A percentile compares a stretch with the other conserved stretches of the same genome.
phyloP scores from a whole-genome alignment of 2,329 filamentous ascomycete genomes.

The Cordyceps farinosa region DNA sequence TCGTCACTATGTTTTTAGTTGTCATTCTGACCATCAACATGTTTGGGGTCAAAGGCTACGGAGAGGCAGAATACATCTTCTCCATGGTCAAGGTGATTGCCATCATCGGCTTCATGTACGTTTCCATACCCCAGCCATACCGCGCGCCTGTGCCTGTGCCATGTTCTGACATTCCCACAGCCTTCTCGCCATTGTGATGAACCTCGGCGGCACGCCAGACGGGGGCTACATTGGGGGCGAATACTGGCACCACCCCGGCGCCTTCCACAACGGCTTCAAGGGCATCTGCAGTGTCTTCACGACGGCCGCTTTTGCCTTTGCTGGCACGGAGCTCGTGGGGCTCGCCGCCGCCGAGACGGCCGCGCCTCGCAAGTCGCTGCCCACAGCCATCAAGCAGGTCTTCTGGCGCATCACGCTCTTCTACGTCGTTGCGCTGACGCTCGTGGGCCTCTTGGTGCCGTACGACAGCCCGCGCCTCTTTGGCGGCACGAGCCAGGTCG shows the following conservation, averaged over 20 bases:
- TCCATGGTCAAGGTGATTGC: constrained; percentile 82
- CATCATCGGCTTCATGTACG: constrained; percentile 82
- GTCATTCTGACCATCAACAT: constrained; percentile 79
- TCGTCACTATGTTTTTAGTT: constrained; percentile 76
- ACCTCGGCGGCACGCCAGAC: constrained; percentile 66
- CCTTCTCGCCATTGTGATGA: constrained; percentile 73
- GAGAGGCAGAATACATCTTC: constrained; percentile 86
- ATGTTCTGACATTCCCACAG: constrained; percentile 35
- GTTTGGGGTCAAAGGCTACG: constrained; percentile 84
- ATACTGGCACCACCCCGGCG: constrained; percentile 72
- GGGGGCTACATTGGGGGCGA: constrained; percentile 69
- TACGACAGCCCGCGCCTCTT: constrained; percentile 43
- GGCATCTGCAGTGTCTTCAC: constrained; percentile 69
- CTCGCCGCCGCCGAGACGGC: constrained; percentile 66
- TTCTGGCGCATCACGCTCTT: constrained; percentile 85
- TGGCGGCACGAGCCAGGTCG: constrained; percentile 30
- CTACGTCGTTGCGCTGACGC: constrained; percentile 71
- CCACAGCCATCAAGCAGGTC: constrained; percentile 77
- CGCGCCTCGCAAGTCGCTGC: constrained; percentile 69
- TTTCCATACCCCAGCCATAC: constrained; percentile 15
- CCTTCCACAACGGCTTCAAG: constrained; percentile 71
- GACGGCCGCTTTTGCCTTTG: constrained; percentile 65
- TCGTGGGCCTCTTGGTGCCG: constrained; percentile 73
- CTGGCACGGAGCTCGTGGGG: constrained; percentile 65
- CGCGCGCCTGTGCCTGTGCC: background rate